Base-by-base conservation (phyloP, 345 rosid genomes). In the Gossypium rotundifolium region DNA sequence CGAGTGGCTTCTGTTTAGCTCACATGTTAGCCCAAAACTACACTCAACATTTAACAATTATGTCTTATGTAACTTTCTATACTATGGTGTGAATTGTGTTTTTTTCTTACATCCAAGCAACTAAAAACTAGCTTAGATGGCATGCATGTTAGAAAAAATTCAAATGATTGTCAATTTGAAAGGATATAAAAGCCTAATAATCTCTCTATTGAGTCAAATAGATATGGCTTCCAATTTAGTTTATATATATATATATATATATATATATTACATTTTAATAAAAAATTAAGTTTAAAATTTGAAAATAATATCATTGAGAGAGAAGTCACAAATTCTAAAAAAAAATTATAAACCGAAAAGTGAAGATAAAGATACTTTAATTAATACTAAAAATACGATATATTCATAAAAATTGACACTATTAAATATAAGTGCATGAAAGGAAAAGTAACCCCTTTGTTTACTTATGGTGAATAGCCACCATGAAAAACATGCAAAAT, bases 221-320 rank as follows among this genome's bases (percentile, higher is more conserved):
- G 27, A 27, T 5, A 16, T 38, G 8, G 14, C 23, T 6, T 5
- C 48, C 0, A 38, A 17, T 7, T 46, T 63, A 63, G 1, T 5
- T 1, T 33, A 33, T 33, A 33, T 1, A 33, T 5, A 33, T 5
- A 0, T 4, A 33, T 5, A 33, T 5, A 0, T 33, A 33, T 33
- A 33, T 1, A 33, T 5, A 33, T 5, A 0, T 4, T 33, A 33
- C 7, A 5, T 1, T 33, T 5, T 5, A 4, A 33, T 33, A 33
- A 33, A 33, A 29, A 1, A 1, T 33, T 33, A 33, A 0, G 0
- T 5, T 33, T 1, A 5, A 33, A 33, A 5, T 33, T 33, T 33
- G 0, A 33, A 33, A 0, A 33, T 33, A 0, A 33, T 33, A 33
- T 33, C 40, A 33, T 5, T 5, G 1, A 33, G 0, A 0, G 0